These are phyloP conservation scores for Capsicum rhomboideum DNA, from an alignment of 257 asterid species.

Conservation along the genomic window DNA sequence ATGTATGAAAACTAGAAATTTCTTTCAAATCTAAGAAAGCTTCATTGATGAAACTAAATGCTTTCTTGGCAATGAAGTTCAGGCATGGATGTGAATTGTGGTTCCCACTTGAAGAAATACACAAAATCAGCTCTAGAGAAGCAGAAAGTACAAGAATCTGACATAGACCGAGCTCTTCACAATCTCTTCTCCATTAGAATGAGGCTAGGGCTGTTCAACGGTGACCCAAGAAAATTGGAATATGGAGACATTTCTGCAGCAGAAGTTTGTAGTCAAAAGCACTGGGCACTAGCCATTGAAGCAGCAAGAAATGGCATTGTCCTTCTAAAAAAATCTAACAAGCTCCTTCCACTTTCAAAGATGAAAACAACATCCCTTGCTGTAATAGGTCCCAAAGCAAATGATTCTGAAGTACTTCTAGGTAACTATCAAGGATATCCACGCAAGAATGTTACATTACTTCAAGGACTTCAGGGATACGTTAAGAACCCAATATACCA, in stretches of 20 bases:
- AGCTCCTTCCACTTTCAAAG: constrained; percentile 56
- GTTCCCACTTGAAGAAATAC: constrained; percentile 30
- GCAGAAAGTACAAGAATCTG: constrained; percentile 31
- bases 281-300: constrained; percentile 51
- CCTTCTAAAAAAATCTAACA: constrained; percentile 45
- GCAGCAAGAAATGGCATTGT: constrained; percentile 60
- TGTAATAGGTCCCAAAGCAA: constrained; percentile 57
- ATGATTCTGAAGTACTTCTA: constrained; percentile 13
- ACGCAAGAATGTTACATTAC: constrained; percentile 37
- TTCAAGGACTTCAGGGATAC: constrained; percentile 40
- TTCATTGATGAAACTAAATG: not conserved
- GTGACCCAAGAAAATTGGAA: constrained; percentile 32
- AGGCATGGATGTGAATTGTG: constrained; percentile 79
- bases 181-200: constrained; percentile 59
- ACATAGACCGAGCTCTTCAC: constrained; percentile 56
- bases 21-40: not conserved
- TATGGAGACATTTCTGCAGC: constrained; percentile 31
- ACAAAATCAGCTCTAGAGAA: constrained; percentile 42
- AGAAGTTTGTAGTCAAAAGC: constrained; percentile 42
- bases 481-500: constrained; percentile 14
- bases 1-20: not conserved
- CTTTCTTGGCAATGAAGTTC: not conserved
- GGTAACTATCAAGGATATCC: constrained; percentile 70
- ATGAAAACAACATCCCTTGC: constrained; percentile 31
- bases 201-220: constrained; percentile 56